Evolutionary conservation across 2,329 filamentous ascomycete genomes (phyloP), one percentile per base, ranked within the genome.

Genomic region (Phialophora tarda): DNA sequence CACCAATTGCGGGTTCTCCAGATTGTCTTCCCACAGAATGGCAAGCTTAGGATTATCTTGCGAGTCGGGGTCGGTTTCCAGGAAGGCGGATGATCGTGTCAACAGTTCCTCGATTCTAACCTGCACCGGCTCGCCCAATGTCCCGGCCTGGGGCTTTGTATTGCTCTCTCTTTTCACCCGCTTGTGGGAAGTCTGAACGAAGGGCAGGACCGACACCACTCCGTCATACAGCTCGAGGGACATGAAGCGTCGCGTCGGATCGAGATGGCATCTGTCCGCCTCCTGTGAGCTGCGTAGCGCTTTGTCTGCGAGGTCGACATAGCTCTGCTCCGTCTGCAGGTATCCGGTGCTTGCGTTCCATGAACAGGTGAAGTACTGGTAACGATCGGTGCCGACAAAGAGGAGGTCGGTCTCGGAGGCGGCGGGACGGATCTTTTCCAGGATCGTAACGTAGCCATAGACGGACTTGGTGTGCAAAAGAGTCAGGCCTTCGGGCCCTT

Each of bases 341-440:
- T 83, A 78, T 23, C 81, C 82, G 26, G 75, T 79, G 1, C 85
- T 78, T 0, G 84, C 74, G 73, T 97, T 88, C 93, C 95, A 99
- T 17, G 85, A 88, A 23, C 97, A 78, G 1, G 92, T 96, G 77
- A 98, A 97, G 80, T 97, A 98, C 74, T 93, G 89, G 72, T 91
- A 91, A 63, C 91, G 88, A 75, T 97, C 91, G 55, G 95, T 99
- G 58, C 93, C 94, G 64, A 99, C 86, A 76, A 99, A 97, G 67
- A 99, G 86, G 68, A 97, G 87, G 72, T 98, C 93, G 56, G 89
- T 92, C 4, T 84, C 79, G 30, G 89, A 88, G 72, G 91, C 87
- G 57, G 88, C 87, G 5, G 93, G 92, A 28, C 88, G 88, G 56
- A 99, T 83, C 74, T 88, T 89, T 74, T 95, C 87, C 14, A 97